Base-by-base conservation (phyloP, 305 asterid genomes). In the Plantago coronopus region DNA sequence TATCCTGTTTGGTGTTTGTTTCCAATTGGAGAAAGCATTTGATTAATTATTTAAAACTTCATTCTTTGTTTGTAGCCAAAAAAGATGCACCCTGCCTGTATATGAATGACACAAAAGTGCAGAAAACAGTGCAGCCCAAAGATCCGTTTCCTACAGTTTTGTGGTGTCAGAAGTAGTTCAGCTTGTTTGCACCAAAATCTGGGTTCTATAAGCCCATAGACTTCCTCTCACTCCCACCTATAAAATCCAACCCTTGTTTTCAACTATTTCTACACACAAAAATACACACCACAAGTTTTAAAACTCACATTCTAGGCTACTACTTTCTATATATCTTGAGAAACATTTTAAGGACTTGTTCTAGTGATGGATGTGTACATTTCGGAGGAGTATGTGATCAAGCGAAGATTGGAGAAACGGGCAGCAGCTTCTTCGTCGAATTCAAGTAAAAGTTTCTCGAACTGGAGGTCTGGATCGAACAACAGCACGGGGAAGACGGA, bases 311-410 rank as follows among this genome's bases (percentile, higher is more conserved):
- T 43, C 47, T 11, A 5, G 5, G 4, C 47, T 17, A 43, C 11
- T 43, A n/a, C n/a, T n/a, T n/a, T n/a, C n/a, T n/a, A n/a, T n/a
- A n/a, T n/a, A n/a, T n/a, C n/a, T n/a, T n/a, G n/a, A n/a, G n/a
- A n/a, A n/a, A n/a, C 34, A 27, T 27, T 27, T 8, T 27, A 27
- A 27, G 0, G 7, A 27, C 34, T 0, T 27, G 7, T 1, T 27
- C 7, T 27, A 27, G 34, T 27, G 34, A 72, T 76, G 81, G 77
- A 76, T 57, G 78, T 76, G 10, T 76, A 72, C 55, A 69, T 69
- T 62, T 19, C 73, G n/a, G 64, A 69, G 38, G 73, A 69, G 64
- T 62, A 62, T 5, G 48, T 62, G 40, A 27, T 11, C 1, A 69
- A 56, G 61, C 50, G 73, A 47, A 56, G 73, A 62, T 17, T 13